These are phyloP conservation scores for Catenaria anguillulae DNA, from an alignment of 371 early-diverging fungal genomes.

Conservation along the genomic window DNA sequence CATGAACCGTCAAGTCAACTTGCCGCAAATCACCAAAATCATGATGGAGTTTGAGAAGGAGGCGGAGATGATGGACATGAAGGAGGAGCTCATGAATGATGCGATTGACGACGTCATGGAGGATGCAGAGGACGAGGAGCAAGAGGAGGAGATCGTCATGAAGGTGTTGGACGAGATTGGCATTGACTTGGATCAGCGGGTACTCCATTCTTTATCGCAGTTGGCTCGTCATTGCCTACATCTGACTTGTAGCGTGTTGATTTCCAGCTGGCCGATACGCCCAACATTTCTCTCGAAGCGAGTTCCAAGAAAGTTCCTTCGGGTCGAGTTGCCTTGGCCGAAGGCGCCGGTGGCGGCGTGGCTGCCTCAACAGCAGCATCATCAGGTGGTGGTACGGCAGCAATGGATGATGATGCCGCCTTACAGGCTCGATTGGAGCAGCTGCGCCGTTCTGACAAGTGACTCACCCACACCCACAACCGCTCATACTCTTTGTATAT, in stretches of 20 bases:
- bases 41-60: conserved; percentile 96
- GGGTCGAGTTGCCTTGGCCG: too few species aligned
- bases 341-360: too few species aligned
- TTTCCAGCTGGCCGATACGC: too few species aligned
- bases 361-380: too few species aligned
- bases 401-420: conserved; percentile 55
- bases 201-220: background rate
- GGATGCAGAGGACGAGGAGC: conserved; percentile 81
- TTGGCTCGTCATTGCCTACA: background rate
- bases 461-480: too few species aligned
- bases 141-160: conserved; percentile 78
- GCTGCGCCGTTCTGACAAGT: too few species aligned
- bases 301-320: too few species aligned
- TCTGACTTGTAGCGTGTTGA: too few species aligned
- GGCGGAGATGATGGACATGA: conserved; percentile 94
- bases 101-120: conserved; percentile 91
- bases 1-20: conserved; percentile 90
- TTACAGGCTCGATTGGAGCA: conserved; percentile 78
- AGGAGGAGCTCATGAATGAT: conserved; percentile 95
- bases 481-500: too few species aligned
- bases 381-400: too few species aligned
- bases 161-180: conserved; percentile 93
- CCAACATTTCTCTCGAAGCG: too few species aligned
- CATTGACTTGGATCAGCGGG: conserved; percentile 46
- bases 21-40: conserved; percentile 82